phyloP scores from a whole-genome alignment of 1,284 basidiomycete genomes.

The Malassezia sp. region DNA sequence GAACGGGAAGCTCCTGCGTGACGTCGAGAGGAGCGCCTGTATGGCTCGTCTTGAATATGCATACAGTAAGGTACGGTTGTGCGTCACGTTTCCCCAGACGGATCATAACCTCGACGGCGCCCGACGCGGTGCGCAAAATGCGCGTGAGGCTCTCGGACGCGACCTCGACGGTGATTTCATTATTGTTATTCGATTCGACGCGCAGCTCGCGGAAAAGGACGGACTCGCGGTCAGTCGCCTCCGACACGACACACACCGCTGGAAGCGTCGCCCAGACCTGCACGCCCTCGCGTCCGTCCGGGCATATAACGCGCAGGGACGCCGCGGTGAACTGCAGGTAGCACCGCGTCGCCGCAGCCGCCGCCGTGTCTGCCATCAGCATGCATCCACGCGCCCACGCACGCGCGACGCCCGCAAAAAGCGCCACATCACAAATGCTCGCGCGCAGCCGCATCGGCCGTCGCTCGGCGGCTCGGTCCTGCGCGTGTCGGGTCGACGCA shows the following conservation, averaged over 20 bases:
- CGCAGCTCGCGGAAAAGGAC: conserved; percentile 69
- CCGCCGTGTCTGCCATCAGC: conserved; percentile 1
- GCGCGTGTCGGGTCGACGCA: no score
- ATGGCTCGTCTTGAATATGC: conserved; percentile 56
- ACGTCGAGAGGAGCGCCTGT: conserved; percentile 40
- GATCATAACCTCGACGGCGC: conserved; percentile 60
- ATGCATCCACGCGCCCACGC: neutral
- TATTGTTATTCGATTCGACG: conserved; percentile 73
- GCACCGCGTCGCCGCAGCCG: conserved; percentile 1
- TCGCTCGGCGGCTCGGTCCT: neutral
- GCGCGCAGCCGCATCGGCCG: conserved; percentile 13
- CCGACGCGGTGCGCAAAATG: conserved; percentile 54
- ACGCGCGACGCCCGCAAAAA: conserved; percentile 12
- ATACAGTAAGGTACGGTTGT: conserved; percentile 62
- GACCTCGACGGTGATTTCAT: conserved; percentile 66
- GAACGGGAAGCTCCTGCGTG: conserved; percentile 48
- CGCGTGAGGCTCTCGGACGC: conserved; percentile 64
- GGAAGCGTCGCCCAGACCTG: conserved; percentile 44
- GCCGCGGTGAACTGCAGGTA: conserved; percentile 12
- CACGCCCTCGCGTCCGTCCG: conserved; percentile 10
- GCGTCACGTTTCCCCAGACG: conserved; percentile 72
- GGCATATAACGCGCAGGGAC: conserved; percentile 10
- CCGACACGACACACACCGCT: neutral
- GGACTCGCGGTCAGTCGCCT: conserved; percentile 52
- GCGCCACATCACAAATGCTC: conserved; percentile 3